These are phyloP conservation scores for Ascochyta lentis DNA, from an alignment of 2,329 filamentous ascomycete species.

Conservation along the genomic window DNA sequence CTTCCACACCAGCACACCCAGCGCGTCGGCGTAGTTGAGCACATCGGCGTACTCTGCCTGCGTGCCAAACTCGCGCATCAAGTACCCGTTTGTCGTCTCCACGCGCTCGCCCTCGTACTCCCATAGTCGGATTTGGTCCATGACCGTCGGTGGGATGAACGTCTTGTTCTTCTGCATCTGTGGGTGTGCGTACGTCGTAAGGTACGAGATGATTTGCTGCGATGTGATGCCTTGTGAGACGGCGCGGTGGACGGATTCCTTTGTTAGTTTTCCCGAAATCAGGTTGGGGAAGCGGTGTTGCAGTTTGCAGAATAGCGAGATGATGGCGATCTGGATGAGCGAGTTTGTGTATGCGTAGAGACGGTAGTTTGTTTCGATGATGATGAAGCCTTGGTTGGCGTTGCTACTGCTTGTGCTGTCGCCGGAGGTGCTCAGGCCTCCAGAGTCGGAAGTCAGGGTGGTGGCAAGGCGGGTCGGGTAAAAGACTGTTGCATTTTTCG, in stretches of 20 bases:
- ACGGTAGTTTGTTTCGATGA: conserved; percentile 97
- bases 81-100: conserved; percentile 79
- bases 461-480: conserved; percentile 95
- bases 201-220: conserved; percentile 93
- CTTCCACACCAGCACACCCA: conserved; percentile 89
- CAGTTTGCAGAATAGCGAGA: conserved; percentile 86
- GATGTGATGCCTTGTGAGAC: conserved; percentile 91
- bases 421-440: conserved; percentile 68
- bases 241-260: conserved; percentile 84
- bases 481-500: conserved; percentile 59
- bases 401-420: conserved; percentile 56
- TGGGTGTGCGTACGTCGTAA: conserved; percentile 90
- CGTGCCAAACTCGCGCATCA: conserved; percentile 87
- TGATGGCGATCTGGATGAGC: conserved; percentile 90
- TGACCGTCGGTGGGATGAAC: conserved; percentile 89
- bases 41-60: conserved; percentile 73
- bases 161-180: conserved; percentile 83
- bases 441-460: conserved; percentile 81
- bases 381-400: conserved; percentile 77
- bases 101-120: conserved; percentile 97
- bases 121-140: conserved; percentile 97
- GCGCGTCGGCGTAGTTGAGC: conserved; percentile 79
- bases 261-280: conserved; percentile 88
- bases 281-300: conserved; percentile 93
- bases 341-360: conserved; percentile 96